Evolutionary conservation across 139 green algal species (phyloP), one percentile per base, ranked within the genome.

Genomic region (Chlamydomonas urium): DNA sequence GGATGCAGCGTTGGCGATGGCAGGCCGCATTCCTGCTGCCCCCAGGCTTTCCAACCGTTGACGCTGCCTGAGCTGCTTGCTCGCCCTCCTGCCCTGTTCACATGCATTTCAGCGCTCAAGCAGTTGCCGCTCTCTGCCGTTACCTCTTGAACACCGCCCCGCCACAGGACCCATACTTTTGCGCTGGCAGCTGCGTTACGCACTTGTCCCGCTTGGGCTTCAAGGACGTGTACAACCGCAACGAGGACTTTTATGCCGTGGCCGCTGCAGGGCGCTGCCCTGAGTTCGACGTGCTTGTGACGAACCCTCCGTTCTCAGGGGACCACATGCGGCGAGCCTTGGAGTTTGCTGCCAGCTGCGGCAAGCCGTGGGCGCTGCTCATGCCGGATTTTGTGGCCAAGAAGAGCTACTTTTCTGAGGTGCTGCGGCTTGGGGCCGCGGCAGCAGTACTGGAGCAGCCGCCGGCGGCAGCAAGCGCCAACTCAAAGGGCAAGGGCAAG

Each of bases 131-230:
- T n/a, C n/a, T n/a, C n/a, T n/a, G n/a, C n/a, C n/a, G n/a, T n/a
- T n/a, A n/a, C n/a, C n/a, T n/a, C n/a, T n/a, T n/a, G n/a, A n/a
- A n/a, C n/a, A n/a, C n/a, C n/a, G n/a, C n/a, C n/a, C n/a, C n/a
- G n/a, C n/a, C n/a, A n/a, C n/a, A 88, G 62, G 82, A 88, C 68
- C 82, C 82, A 8, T 88, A 76, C 73, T 88, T 73, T 47, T 88
- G 82, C 56, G 65, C 77, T 28, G 82, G 82, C 4, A n/a, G 29
- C 19, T 61, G 73, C 28, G 60, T 66, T 38, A 31, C 47, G 59
- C 69, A 80, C 62, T 57, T 88, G 23, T 42, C 32, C 1, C 19
- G 14, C 24, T 48, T 88, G 45, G 82, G 82, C 14, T 88, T 82
- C 57, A 48, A 48, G 33, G 58, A 67, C 45, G 79, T 83, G 21